Conservation (phyloP, 2,329 filamentous ascomycete species). For the Bipolaris oryzae region DNA sequence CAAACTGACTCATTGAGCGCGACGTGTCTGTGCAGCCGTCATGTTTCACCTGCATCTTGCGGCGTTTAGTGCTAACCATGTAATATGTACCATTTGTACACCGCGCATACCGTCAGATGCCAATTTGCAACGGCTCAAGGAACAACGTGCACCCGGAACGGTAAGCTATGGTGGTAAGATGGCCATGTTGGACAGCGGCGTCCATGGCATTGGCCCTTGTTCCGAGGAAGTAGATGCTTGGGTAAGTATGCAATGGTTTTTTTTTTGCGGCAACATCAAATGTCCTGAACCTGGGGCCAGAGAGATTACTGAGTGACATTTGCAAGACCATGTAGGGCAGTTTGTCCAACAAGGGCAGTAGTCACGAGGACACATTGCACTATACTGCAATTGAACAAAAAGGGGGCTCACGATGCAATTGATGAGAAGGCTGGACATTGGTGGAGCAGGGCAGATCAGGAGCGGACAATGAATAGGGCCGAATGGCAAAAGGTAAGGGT, state of each 20-base stretch:
- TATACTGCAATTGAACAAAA: slow-evolving; percentile 13
- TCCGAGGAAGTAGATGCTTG: not conserved
- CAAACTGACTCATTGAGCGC: slow-evolving; percentile 2
- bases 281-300: not conserved
- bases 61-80: slow-evolving; percentile 1
- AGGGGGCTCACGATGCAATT: slow-evolving; percentile 9
- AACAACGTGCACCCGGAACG: slow-evolving; percentile 15
- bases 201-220: slow-evolving; percentile 20
- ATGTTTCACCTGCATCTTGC: slow-evolving; percentile 4
- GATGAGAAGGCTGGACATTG: slow-evolving; percentile 8
- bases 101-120: slow-evolving; percentile 16
- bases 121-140: slow-evolving; percentile 16
- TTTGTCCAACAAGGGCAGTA: not conserved
- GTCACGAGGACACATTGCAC: not conserved
- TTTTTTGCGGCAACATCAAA: slow-evolving; percentile 3
- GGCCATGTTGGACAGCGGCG: slow-evolving; percentile 17
- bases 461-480: slow-evolving; percentile 15
- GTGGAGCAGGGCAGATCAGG: slow-evolving; percentile 12
- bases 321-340: not conserved
- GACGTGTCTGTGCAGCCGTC: slow-evolving; percentile 11
- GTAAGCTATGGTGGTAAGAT: slow-evolving; percentile 28
- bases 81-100: not conserved
- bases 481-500: slow-evolving; percentile 21
- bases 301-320: not conserved
- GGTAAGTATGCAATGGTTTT: not conserved